Evolutionary conservation across 805 yeast genomes (phyloP).

Genomic region (Zygosaccharomyces lentus): DNA sequence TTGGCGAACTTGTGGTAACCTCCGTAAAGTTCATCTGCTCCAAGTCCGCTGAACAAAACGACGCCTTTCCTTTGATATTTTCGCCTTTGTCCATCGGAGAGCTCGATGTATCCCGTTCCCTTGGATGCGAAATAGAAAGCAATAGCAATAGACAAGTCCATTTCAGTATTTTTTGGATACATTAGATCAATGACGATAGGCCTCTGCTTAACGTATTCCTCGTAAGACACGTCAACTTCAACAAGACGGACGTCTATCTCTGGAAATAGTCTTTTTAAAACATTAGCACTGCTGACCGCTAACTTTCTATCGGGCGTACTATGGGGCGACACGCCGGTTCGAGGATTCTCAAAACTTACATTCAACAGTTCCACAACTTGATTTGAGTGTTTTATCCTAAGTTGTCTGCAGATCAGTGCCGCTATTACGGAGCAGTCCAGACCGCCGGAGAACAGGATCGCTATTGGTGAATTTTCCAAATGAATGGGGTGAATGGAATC

Average conservation of each 20-base stretch:
- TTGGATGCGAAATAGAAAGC: slow-evolving; percentile 91
- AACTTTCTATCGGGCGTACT: slow-evolving; percentile 85
- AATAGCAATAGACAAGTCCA: slow-evolving; percentile 93
- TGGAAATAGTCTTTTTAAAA: slow-evolving; percentile 44
- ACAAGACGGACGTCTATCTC: slow-evolving; percentile 45
- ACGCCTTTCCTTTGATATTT: slow-evolving; percentile 51
- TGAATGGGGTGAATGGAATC: slow-evolving; percentile 56
- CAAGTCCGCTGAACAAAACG: slow-evolving; percentile 85
- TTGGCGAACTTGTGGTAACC: slow-evolving; percentile 84
- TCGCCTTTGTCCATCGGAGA: slow-evolving; percentile 13
- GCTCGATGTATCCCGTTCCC: slow-evolving; percentile 41
- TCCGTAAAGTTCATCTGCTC: slow-evolving; percentile 96
- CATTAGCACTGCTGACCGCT: slow-evolving; percentile 58
- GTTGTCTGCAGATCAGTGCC: slow-evolving; percentile 38
- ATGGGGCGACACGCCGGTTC: slow-evolving; percentile 55
- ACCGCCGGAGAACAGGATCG: slow-evolving; percentile 89
- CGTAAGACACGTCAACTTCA: slow-evolving; percentile 71
- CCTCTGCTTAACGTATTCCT: slow-evolving; percentile 51
- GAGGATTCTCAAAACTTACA: slow-evolving; percentile 88
- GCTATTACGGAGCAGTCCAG: slow-evolving; percentile 86
- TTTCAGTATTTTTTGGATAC: slow-evolving; percentile 82
- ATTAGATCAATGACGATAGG: slow-evolving; percentile 59
- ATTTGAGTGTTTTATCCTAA: slow-evolving; percentile 17
- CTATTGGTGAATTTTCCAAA: slow-evolving; percentile 39
- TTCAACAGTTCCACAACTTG: slow-evolving; percentile 68